Evolutionary conservation across 768 basidiomycete genomes (phyloP).

Genomic region (Podaxis sp.): DNA sequence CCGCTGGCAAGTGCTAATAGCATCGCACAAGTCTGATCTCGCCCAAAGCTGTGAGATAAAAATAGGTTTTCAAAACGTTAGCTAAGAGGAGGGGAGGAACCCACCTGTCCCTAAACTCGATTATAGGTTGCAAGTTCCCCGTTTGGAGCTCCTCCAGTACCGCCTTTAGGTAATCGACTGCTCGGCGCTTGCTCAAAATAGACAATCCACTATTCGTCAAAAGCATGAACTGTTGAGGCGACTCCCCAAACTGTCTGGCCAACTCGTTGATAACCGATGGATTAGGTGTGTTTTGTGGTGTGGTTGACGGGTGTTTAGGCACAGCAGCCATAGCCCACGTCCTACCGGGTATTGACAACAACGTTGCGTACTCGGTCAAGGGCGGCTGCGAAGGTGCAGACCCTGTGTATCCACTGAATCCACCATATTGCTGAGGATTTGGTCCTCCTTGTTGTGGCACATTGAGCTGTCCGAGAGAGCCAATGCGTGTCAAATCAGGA

Average conservation of each 20-base stretch:
- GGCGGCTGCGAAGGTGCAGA: constrained; percentile 46
- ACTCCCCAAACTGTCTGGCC: constrained; percentile 73
- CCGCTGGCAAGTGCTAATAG: constrained; percentile 81
- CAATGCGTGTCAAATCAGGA: constrained; percentile 72
- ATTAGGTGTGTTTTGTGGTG: constrained; percentile 37
- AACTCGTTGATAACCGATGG: constrained; percentile 74
- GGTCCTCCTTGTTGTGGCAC: constrained; percentile 39
- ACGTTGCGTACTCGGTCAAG: constrained; percentile 71
- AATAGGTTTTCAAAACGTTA: constrained; percentile 9
- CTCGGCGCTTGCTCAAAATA: constrained; percentile 74
- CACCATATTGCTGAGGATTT: constrained; percentile 31
- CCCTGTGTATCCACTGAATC: constrained; percentile 32
- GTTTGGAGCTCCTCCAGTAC: constrained; percentile 80
- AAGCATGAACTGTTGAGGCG: constrained; percentile 77
- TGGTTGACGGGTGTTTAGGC: constrained; percentile 23
- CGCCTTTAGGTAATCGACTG: constrained; percentile 79
- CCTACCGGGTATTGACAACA: constrained; percentile 75
- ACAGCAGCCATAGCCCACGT: constrained; percentile 81
- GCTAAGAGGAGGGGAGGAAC: constrained; percentile 11
- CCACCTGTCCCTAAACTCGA: constrained; percentile 79
- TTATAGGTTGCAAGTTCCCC: constrained; percentile 75
- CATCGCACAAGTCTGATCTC: constrained; percentile 92
- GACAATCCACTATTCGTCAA: constrained; percentile 84
- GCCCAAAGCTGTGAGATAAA: constrained; percentile 62
- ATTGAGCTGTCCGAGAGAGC: constrained; percentile 62